Evolutionary conservation across 2,329 filamentous ascomycete genomes (phyloP).

Genomic region (Orbilia oligospora): DNA sequence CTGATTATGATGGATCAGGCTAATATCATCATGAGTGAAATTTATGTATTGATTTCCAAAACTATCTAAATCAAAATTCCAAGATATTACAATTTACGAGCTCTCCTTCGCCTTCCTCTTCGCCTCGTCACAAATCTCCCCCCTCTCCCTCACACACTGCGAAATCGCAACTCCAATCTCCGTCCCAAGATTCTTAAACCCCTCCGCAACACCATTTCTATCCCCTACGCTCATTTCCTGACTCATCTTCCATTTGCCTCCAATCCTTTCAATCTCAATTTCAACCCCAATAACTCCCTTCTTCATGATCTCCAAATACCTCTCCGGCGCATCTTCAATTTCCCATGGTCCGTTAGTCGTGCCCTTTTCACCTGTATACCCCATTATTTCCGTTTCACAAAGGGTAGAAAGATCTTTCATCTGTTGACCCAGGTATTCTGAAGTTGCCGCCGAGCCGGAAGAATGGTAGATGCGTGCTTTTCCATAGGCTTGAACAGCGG

Average conservation of each 20-base stretch:
- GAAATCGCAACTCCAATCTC: slow-evolving; percentile 67
- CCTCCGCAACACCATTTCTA: slow-evolving; percentile 72
- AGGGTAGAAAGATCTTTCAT: slow-evolving; percentile 71
- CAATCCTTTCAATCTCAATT: slow-evolving; percentile 72
- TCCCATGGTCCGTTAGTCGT: slow-evolving; percentile 71
- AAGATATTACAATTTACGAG: no score
- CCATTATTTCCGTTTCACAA: slow-evolving; percentile 73
- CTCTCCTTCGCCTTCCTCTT: background rate
- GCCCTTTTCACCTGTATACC: slow-evolving; percentile 66
- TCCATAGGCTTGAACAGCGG: slow-evolving; percentile 76
- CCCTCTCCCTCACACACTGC: slow-evolving; percentile 66
- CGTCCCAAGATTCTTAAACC: slow-evolving; percentile 70
- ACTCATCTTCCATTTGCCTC: slow-evolving; percentile 78
- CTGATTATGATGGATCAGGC: no score
- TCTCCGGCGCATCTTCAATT: slow-evolving; percentile 73
- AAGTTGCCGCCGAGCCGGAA: slow-evolving; percentile 68
- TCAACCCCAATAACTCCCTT: slow-evolving; percentile 76
- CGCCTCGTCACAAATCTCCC: slow-evolving; percentile 62
- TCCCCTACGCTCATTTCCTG: slow-evolving; percentile 74
- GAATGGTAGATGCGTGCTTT: slow-evolving; percentile 72
- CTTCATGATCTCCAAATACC: slow-evolving; percentile 73
- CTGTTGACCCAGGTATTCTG: slow-evolving; percentile 71
- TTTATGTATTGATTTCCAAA: no score
- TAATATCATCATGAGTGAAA: no score
- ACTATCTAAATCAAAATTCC: no score